Conservation (phyloP, 1,284 basidiomycete species). For the Coniophora puteana region DNA sequence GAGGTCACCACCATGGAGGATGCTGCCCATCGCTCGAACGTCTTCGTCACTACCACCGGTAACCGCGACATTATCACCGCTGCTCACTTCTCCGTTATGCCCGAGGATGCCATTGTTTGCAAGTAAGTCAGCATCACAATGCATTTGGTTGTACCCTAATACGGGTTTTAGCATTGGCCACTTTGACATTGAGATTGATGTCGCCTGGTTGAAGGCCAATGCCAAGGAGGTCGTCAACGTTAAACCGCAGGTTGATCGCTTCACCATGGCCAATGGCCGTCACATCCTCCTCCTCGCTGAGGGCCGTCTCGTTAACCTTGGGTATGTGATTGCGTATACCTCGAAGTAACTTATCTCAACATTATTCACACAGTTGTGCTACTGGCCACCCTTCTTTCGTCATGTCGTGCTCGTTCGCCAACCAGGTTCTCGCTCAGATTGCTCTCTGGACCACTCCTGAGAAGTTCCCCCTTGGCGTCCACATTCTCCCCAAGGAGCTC, state of each 20-base stretch:
- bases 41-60: constrained; percentile 99
- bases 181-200: constrained; percentile 99
- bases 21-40: constrained; percentile 82
- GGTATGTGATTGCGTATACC: constrained; percentile 46
- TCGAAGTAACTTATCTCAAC: constrained; percentile 4
- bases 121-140: constrained; percentile 72
- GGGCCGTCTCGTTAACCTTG: constrained; percentile 98
- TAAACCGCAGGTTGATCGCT: constrained; percentile 99
- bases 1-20: constrained; percentile 99
- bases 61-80: constrained; percentile 97
- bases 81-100: constrained; percentile 93
- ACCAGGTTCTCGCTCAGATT: constrained; percentile 98
- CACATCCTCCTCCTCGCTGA: constrained; percentile 98
- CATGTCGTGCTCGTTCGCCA: constrained; percentile 99
- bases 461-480: constrained; percentile 91
- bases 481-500: constrained; percentile 96
- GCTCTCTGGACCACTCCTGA: constrained; percentile 93
- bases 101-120: constrained; percentile 98
- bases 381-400: constrained; percentile 96
- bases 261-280: constrained; percentile 86
- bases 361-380: constrained; percentile 49
- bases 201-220: constrained; percentile 97
- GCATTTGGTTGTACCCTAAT: constrained; percentile 1
- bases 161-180: constrained; percentile 74
- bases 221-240: constrained; percentile 86